Conservation (phyloP, 164 flowering plant genomes). For the Hamamelis virginiana region DNA sequence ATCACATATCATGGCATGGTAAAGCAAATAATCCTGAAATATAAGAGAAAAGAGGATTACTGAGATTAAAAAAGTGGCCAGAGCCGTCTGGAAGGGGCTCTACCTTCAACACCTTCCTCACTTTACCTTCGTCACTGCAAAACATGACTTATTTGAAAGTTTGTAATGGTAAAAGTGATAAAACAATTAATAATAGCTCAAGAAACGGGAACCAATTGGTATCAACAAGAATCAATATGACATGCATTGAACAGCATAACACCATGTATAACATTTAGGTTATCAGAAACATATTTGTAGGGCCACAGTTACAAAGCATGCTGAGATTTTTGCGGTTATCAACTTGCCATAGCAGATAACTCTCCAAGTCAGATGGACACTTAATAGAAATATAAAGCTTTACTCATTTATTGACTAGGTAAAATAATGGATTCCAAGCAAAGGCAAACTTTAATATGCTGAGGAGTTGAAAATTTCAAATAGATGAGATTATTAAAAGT, state of each 20-base stretch:
- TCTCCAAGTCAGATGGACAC: neutral
- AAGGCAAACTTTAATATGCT: no score
- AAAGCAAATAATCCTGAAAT: neutral
- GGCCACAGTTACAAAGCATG: neutral
- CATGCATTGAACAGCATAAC: neutral
- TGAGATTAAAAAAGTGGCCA: constrained; percentile 91
- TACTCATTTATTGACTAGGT: neutral
- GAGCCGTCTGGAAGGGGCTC: constrained; percentile 97
- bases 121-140: constrained; percentile 90
- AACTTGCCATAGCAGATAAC: neutral
- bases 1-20: neutral
- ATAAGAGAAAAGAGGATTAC: constrained; percentile 43
- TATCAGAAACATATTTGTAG: neutral
- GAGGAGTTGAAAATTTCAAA: neutral
- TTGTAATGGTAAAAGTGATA: neutral
- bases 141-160: constrained; percentile 2
- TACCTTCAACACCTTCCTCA: constrained; percentile 85
- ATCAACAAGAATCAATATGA: neutral
- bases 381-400: neutral
- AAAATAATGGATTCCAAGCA: neutral
- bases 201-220: no score
- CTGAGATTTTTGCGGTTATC: neutral
- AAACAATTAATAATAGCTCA: neutral
- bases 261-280: neutral
- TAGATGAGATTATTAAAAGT: neutral